Evolutionary conservation across 768 basidiomycete genomes (phyloP).

Genomic region (Suillus subluteus): DNA sequence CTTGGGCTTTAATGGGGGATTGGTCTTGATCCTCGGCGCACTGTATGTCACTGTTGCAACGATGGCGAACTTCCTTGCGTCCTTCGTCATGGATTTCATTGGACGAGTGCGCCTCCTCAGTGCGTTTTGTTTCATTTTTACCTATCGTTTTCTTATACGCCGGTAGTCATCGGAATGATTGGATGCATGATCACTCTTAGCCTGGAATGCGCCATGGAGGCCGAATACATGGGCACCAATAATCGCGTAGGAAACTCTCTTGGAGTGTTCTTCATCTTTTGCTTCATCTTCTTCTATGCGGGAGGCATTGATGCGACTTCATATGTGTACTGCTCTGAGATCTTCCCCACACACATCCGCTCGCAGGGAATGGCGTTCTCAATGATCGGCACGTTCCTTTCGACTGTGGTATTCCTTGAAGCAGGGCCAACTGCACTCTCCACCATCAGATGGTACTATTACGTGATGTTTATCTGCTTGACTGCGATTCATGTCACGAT

Average conservation of each 20-base stretch:
- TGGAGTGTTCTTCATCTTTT: constrained; percentile 11
- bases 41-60: constrained; percentile 5
- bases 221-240: neutral
- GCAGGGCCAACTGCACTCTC: constrained; percentile 4
- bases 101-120: constrained; percentile 7
- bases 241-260: neutral
- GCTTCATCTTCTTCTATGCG: constrained; percentile 14
- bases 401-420: constrained; percentile 12
- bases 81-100: constrained; percentile 1
- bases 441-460: constrained; percentile 6
- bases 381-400: constrained; percentile 12
- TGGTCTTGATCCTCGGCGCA: constrained; percentile 7
- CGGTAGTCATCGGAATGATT: constrained; percentile 4
- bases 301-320: constrained; percentile 11
- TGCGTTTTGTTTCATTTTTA: neutral
- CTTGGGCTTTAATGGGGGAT: constrained; percentile 1
- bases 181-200: neutral
- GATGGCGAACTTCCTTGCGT: neutral
- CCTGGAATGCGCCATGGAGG: constrained; percentile 2
- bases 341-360: constrained; percentile 5
- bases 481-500: constrained; percentile 1
- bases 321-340: constrained; percentile 12
- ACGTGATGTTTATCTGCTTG: constrained; percentile 10
- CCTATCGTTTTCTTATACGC: neutral
- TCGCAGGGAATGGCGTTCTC: constrained; percentile 11